phyloP scores from a whole-genome alignment of 345 rosid species.

The Citrus trifoliata region DNA sequence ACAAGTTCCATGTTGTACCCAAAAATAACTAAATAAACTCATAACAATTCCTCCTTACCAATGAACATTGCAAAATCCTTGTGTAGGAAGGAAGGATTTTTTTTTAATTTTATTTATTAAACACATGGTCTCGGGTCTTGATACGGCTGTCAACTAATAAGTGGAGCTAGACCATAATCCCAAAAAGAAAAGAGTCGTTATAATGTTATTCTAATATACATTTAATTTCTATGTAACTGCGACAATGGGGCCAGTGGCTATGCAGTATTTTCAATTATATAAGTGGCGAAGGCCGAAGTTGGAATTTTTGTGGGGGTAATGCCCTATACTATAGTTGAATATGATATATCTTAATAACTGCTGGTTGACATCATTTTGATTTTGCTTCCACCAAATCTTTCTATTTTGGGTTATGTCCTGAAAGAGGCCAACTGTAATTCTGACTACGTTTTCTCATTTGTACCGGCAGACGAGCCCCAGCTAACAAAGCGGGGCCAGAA shows the following conservation, averaged over 20 bases:
- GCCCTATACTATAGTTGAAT: too few species aligned
- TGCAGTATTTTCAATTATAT: not conserved
- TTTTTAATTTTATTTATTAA: too few species aligned
- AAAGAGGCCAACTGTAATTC: not conserved
- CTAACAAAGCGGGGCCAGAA: not conserved
- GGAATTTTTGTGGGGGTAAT: not conserved
- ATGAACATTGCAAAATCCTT: too few species aligned
- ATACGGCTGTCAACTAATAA: too few species aligned
- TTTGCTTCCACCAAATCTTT: not conserved
- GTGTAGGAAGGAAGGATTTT: not conserved
- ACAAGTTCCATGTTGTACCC: too few species aligned
- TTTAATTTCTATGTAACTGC: not conserved
- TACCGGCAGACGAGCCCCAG: too few species aligned
- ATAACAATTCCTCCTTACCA: too few species aligned
- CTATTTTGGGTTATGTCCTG: not conserved
- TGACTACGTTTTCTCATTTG: not conserved
- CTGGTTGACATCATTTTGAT: not conserved
- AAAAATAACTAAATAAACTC: too few species aligned
- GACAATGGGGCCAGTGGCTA: not conserved
- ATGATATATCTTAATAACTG: not conserved
- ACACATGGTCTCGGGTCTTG: too few species aligned
- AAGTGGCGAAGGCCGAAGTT: not conserved
- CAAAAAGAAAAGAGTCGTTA: too few species aligned
- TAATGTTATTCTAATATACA: not conserved
- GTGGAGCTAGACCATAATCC: too few species aligned